A percentile compares a stretch with the other conserved stretches of the same genome.
Conservation (phyloP, 768 basidiomycete genomes). For the Russula vinacea region DNA sequence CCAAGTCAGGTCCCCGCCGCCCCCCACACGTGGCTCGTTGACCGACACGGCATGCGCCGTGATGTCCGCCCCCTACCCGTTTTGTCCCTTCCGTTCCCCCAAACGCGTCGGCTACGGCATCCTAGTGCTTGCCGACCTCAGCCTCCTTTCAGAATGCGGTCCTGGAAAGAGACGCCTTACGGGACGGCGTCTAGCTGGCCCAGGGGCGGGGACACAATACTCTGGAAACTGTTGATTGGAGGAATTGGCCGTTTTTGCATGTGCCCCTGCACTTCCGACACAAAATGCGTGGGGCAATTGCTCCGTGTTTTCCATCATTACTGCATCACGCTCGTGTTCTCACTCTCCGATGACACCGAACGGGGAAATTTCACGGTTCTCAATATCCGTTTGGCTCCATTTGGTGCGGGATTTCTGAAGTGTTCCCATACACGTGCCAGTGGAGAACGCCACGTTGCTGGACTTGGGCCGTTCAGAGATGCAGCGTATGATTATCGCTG, state of each 20-base stretch:
- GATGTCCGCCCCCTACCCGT: not conserved
- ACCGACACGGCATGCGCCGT: not conserved
- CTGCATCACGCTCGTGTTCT: not conserved
- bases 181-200: not conserved
- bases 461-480: conserved; percentile 1
- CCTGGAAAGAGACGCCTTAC: not conserved
- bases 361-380: not conserved
- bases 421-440: conserved; percentile 5
- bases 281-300: not conserved
- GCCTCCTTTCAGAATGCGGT: not conserved
- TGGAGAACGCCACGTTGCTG: conserved; percentile 9
- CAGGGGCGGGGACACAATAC: not conserved
- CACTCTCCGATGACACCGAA: not conserved
- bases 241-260: not conserved
- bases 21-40: conserved; percentile 6
- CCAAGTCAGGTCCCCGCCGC: conserved; percentile 10
- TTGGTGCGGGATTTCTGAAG: not conserved
- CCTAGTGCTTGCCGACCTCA: not conserved
- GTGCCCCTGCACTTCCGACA: not conserved
- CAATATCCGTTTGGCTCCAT: conserved; percentile 3
- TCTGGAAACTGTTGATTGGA: not conserved
- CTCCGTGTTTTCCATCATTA: not conserved
- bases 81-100: not conserved
- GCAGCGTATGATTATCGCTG: conserved; percentile 15
- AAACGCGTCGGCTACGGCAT: not conserved